Percentiles rank a stretch among this genome's conserved stretches.
Conservation (phyloP, 73 alveolate genomes). For the Breviolum minutum region DNA sequence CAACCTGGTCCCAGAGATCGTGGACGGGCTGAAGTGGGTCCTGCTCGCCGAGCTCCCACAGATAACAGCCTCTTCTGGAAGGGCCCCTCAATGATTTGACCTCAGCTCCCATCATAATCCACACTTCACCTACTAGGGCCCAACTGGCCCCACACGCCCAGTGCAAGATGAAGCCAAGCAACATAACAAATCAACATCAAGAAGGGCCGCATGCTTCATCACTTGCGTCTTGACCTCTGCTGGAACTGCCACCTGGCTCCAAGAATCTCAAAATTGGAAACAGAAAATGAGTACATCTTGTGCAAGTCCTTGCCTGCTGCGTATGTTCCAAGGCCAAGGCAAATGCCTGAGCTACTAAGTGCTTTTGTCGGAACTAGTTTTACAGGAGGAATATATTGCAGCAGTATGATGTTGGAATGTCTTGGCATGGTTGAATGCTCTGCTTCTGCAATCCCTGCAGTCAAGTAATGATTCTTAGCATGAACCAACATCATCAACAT, state of each 20-base stretch:
- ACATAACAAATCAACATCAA: slow-evolving; percentile 72
- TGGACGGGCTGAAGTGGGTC: slow-evolving; percentile 46
- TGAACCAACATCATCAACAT: background rate
- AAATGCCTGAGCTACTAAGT: slow-evolving; percentile 10
- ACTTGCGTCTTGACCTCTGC: slow-evolving; percentile 91
- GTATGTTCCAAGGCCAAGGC: slow-evolving; percentile 81
- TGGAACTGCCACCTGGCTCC: slow-evolving; percentile 59
- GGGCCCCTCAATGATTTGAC: slow-evolving; percentile 91
- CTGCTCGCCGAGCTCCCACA: slow-evolving; percentile 33
- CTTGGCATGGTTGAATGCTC: no score
- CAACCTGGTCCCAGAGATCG: slow-evolving; percentile 81
- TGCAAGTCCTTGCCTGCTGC: slow-evolving; percentile 10
- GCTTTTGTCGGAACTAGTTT: no score
- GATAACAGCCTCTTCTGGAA: slow-evolving; percentile 73
- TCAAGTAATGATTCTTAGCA: background rate
- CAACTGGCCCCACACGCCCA: background rate
- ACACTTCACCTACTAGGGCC: background rate
- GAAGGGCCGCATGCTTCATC: slow-evolving; percentile 88
- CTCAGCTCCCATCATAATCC: background rate
- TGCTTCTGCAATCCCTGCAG: background rate
- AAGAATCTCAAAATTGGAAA: no score
- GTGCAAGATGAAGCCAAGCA: background rate
- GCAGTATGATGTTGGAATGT: no score
- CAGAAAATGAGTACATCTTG: background rate
- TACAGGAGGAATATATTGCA: background rate